phyloP scores from a whole-genome alignment of 2,329 filamentous ascomycete species.

The Aspergillus phoenicis region DNA sequence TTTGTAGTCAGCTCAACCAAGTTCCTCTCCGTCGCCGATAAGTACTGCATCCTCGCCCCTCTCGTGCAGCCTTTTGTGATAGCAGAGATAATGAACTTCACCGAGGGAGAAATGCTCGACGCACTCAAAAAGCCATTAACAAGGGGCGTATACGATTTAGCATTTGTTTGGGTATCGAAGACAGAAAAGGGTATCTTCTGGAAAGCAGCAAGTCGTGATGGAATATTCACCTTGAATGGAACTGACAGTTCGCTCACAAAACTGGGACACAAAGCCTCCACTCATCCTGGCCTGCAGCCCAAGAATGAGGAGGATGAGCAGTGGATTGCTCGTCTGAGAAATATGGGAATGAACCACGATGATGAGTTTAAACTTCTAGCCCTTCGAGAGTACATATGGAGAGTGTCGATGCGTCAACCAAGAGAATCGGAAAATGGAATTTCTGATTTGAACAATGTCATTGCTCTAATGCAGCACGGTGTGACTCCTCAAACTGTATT shows the following conservation, averaged over 20 bases:
- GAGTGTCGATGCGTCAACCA: constrained; percentile 71
- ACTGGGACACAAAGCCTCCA: constrained; percentile 52
- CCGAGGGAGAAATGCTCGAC: constrained; percentile 75
- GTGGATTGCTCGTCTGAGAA: constrained; percentile 83
- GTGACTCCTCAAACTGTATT: constrained; percentile 87
- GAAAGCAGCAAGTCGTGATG: constrained; percentile 72
- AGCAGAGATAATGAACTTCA: constrained; percentile 67
- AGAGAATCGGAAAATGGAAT: constrained; percentile 49
- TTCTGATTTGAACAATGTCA: constrained; percentile 66
- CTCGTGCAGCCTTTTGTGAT: constrained; percentile 82
- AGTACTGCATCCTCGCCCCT: constrained; percentile 79
- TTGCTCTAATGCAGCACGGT: constrained; percentile 73
- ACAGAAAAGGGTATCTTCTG: constrained; percentile 83
- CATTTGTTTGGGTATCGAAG: constrained; percentile 81
- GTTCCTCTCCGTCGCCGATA: constrained; percentile 77
- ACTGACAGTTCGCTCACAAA: constrained; percentile 58
- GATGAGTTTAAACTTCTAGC: constrained; percentile 89
- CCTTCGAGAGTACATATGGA: constrained; percentile 88
- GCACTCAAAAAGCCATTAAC: constrained; percentile 80
- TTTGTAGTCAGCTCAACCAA: constrained; percentile 77
- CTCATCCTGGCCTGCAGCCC: constrained; percentile 57
- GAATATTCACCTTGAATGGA: constrained; percentile 68
- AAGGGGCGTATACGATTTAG: constrained; percentile 79
- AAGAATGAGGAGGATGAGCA: constrained; percentile 93
- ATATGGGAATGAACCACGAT: constrained; percentile 76